Conservation (phyloP, 2,329 filamentous ascomycete species). For the Iodosphaeria phyllophila region DNA sequence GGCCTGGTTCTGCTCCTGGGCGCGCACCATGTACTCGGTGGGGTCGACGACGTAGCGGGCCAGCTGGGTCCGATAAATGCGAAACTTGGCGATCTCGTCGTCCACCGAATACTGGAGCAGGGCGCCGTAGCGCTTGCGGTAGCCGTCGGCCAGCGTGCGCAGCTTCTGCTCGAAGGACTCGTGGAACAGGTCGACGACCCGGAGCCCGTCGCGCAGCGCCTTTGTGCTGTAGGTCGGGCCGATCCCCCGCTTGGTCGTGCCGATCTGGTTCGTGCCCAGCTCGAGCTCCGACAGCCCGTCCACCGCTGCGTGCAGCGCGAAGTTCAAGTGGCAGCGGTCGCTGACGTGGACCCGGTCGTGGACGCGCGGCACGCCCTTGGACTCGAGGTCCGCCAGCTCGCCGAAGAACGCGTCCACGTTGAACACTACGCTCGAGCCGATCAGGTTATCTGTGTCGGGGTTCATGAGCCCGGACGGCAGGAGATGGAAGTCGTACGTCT, state of each 20-base stretch:
- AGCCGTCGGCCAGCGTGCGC: constrained; percentile 39
- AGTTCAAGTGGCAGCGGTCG: constrained; percentile 41
- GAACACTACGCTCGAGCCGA: constrained; percentile 42
- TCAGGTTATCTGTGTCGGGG: constrained; percentile 51
- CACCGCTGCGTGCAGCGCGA: constrained; percentile 44
- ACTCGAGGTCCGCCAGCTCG: constrained; percentile 40
- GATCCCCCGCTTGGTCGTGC: constrained; percentile 8
- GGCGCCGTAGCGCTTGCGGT: constrained; percentile 32
- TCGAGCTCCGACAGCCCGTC: constrained; percentile 47
- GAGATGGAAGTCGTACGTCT: constrained; percentile 2
- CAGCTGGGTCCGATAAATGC: constrained; percentile 38
- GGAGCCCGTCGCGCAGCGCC: constrained; percentile 46
- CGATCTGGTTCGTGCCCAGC: constrained; percentile 13
- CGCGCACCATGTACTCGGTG: constrained; percentile 40
- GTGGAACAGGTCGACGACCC: constrained; percentile 48
- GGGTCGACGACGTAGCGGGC: constrained; percentile 46
- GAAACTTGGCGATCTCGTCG: constrained; percentile 41
- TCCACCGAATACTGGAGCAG: constrained; percentile 48
- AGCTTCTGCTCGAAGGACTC: constrained; percentile 50
- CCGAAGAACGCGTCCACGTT: constrained; percentile 41
- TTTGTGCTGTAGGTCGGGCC: constrained; percentile 29
- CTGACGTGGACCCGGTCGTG: constrained; percentile 41
- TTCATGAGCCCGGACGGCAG: constrained; percentile 49
- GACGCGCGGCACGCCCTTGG: constrained; percentile 35
- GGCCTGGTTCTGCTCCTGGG: constrained; percentile 33